A percentile compares a stretch with the other conserved stretches of the same genome.
phyloP scores from a whole-genome alignment of 129 eudicot species.

The Oenanthe sinensis region DNA sequence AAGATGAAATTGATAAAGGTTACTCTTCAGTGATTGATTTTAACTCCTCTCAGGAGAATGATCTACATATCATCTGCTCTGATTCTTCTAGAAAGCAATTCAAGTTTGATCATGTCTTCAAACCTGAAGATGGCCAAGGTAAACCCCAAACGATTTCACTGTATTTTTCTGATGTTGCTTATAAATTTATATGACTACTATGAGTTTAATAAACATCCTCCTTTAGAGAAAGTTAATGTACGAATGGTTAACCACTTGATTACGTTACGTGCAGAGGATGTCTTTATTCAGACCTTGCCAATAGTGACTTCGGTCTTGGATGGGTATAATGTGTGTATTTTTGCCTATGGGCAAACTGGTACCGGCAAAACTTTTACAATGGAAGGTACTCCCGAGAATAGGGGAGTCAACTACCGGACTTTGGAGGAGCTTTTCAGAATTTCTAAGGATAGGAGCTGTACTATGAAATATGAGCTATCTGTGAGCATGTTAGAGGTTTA shows the following conservation, averaged over 20 bases:
- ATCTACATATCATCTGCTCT: constrained; percentile 51
- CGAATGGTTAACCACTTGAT: not conserved
- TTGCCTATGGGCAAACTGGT: constrained; percentile 98
- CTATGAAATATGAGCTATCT: constrained; percentile 61
- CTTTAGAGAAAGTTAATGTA: not conserved
- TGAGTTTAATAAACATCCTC: not conserved
- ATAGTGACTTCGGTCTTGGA: constrained; percentile 65
- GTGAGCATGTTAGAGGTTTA: constrained; percentile 99
- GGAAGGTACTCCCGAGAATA: constrained; percentile 87
- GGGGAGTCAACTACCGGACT: constrained; percentile 93
- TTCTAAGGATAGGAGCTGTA: constrained; percentile 57
- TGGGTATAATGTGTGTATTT: constrained; percentile 76
- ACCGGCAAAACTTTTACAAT: constrained; percentile 94
- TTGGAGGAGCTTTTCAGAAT: constrained; percentile 69
- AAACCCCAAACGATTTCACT: not conserved
- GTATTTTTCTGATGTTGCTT: not conserved
- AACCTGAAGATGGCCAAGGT: constrained; percentile 89
- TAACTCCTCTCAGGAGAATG: constrained; percentile 70
- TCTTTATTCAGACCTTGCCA: constrained; percentile 69
- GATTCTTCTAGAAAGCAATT: constrained; percentile 81
- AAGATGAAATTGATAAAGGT: constrained; percentile 68
- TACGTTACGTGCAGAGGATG: constrained; percentile 48
- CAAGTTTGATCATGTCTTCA: constrained; percentile 81
- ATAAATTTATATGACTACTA: not conserved
- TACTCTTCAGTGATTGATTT: constrained; percentile 57